Base-by-base conservation (phyloP, 2,329 filamentous ascomycete species). In the Emmonsia crescens region DNA sequence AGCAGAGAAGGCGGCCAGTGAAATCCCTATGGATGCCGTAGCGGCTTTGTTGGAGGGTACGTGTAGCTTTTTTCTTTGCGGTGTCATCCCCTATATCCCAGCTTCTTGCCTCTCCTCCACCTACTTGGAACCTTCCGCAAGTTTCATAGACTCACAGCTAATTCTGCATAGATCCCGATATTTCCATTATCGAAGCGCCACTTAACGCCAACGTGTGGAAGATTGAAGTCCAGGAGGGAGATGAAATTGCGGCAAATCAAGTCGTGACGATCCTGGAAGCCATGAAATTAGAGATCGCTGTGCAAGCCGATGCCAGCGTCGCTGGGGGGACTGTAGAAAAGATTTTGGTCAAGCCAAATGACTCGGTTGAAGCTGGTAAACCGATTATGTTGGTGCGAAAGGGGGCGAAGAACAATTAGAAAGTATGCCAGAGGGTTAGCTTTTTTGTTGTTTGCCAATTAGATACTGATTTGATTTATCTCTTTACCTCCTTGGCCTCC, bases 281-380 rank as follows among this genome's bases (percentile, higher is more conserved):
- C 0, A 84, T 84, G 81, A 83, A 84, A 68, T 77, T 83, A 73
- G 82, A 83, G 65, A 80, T 83, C 62, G 73, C 74, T 16, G 75
- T 81, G 24, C 71, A 72, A 33, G 66, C 70, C 1, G 70, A 74
- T 54, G 63, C 68, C 14, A 64, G 67, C 6, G 68, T 68, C 27
- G 68, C 64, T 19, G 64, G 71, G 60, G 24, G 68, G 57, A 57
- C 71, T 40, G 46, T 78, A 2, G 72, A 77, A 66, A 76, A 76
- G 64, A 64, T 78, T 59, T 62, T 77, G 36, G 71, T 73, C 12
- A 76, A 76, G 60, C 73, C 74, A 21, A 74, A 73, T 9, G 72
- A 73, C 66, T 70, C 74, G 3, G 73, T 78, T 16, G 69, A 72
- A 60, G 71, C 72, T 60, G 72, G 73, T 9, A 70, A 72, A 38